Evolutionary conservation across 2,329 filamentous ascomycete species (phyloP), one percentile per base, ranked within the genome.

Genomic region (Colletotrichum graminicola): DNA sequence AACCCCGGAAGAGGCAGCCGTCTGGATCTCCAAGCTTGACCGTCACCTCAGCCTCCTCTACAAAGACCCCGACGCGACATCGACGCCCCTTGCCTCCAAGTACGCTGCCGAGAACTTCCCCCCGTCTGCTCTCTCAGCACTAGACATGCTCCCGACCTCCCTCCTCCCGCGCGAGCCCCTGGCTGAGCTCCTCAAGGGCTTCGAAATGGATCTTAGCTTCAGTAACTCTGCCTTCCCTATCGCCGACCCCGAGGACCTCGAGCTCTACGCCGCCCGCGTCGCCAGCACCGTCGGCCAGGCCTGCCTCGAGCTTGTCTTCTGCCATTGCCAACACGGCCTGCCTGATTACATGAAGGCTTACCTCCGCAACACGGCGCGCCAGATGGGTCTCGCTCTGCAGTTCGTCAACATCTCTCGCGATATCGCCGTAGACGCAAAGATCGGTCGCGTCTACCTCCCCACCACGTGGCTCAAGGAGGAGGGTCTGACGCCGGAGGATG

Each of bases 341-440:
- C 69, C 76, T 16, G 61, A 73, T 5, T 72, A 79, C 57, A 80
- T 83, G 36, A 74, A 79, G 52, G 77, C 82, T 18, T 76, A 81
- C 3, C 83, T 93, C 7, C 81, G 91, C 18, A 76, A 82, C 21
- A 87, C 90, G 0, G 91, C 91, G 1, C 84, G 85, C 26, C 83
- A 85, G 36, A 94, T 94, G 92, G 92, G 92, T 0, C 86, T 92
- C 43, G 92, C 92, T 1, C 81, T 94, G n/a, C 92, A 94, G 76
- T 93, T 92, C 75, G 88, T 93, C 75, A 94, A 94, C 76, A 93
- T 94, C 72, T 90, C 91, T 3, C 89, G 92, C 29, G 92, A 94
- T 76, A 90, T 94, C n/a, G 79, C 82, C 4, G 88, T 89, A 3
- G 92, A 94, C 75, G 90, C 92, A 0, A 80, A 82, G 18, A 88